Base-by-base conservation (phyloP, 306 rosid genomes). In the Oemleria cerasiformis region DNA sequence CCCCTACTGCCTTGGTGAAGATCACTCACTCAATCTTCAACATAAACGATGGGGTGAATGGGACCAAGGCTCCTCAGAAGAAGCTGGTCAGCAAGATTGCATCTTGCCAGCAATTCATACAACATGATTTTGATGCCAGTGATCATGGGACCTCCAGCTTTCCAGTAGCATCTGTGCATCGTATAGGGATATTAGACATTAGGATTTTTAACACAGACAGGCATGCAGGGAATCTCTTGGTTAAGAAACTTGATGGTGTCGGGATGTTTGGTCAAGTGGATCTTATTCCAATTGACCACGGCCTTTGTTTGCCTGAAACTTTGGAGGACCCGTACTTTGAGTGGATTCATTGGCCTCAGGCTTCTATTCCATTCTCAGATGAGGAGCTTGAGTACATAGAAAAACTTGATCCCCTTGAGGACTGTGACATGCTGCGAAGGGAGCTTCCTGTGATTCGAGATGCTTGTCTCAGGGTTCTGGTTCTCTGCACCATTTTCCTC, bases 291-390 rank as follows among this genome's bases (percentile, higher is more conserved):
- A 94, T 94, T 77, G 99, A 94, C 78, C 99, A 94, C 59, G 99
- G 99, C 49, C 99, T 94, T 72, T 94, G 97, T 85, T 79, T 94
- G 65, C 99, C 99, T 0, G 99, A 94, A 68, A 78, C 90, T 66
- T 78, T 94, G 82, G 99, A 94, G 86, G 99, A 94, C 59, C 99
- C 99, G 0, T 94, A 94, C 56, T 91, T 94, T 48, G 99, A 94
- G 88, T 94, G 99, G 99, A 94, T 94, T 71, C 99, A 94, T 78
- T 94, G 99, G 99, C 99, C 99, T 51, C 99, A 94, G 78, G 87
- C 99, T 72, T 94, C 99, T 1, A 94, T 94, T 76, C 99, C 99
- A 0, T 94, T 94, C 75, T 76, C 99, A 0, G 97, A 89, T 8
- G 99, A 94, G 3, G 99, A 91, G 86, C 95, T 94, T 69, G 84